Evolutionary conservation across 257 asterid genomes (phyloP), one percentile per base, ranked within the genome.

Genomic region (Solanum gandarillasii): DNA sequence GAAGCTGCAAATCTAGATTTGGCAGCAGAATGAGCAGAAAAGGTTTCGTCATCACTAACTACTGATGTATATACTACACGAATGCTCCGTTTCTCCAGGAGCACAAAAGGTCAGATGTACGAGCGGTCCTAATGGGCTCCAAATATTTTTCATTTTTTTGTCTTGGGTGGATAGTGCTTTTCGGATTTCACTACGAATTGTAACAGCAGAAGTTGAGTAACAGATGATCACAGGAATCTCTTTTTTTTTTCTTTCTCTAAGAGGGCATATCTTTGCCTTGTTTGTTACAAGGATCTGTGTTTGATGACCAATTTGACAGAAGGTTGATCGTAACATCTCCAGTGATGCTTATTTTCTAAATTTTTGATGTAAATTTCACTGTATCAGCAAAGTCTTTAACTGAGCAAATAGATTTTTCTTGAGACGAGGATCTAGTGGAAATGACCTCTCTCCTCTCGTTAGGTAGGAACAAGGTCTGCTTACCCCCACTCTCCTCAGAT

Each of bases 61-160:
- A 20, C 87, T 70, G 52, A 34, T 89, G 91, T 94, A 90, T 92
- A 92, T 86, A 89, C 60, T 90, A 90, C 75, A 88, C 83, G 87
- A 87, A 74, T 67, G 92, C 85, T 88, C 89, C 68, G 1, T 75
- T 83, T 87, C 78, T 74, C 86, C n/a, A n/a, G 68, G 71, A 83
- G 73, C 67, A 38, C 71, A 58, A 38, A 70, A 36, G 14, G 35
- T n/a, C 71, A 35, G 84, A 9, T 48, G 29, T 46, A 46, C 29
- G 29, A 18, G 65, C 4, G 0, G 68, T 81, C 29, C 85, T 18
- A 46, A 29, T 18, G 29, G 68, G 85, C 70, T 46, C 55, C 18
- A 14, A 29, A 14, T 34, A 2, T 4, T 43, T 41, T 14, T 79
- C 3, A 0, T 27, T 27, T 3, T 27, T 13, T 9, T 9, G 67